Base-by-base conservation (phyloP, 495 filamentous ascomycete genomes). In the Talaromyces adpressus region DNA sequence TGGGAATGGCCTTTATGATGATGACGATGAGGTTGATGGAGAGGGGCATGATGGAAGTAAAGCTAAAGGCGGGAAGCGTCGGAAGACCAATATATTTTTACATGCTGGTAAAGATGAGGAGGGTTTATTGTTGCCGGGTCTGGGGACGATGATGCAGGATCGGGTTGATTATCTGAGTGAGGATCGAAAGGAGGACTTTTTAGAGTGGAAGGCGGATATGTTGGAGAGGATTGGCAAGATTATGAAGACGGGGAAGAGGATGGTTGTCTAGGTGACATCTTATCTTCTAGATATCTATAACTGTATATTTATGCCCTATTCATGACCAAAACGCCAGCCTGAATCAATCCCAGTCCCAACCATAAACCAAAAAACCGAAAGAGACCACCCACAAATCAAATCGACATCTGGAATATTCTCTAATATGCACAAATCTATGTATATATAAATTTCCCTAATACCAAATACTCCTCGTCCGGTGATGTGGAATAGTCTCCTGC, bases 381-480 rank as follows among this genome's bases (percentile, higher is more conserved):
- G 30, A 3, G 2, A 29, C 52, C 52, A 56, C 52, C 52, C 52
- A 12, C 8, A 9, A 1, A 29, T 12, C 36, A 58, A 22, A 36
- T 20, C 14, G 56, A 52, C 18, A 3, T 52, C n/a, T 41, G n/a
- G n/a, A n/a, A n/a, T n/a, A n/a, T n/a, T 36, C 36, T 56, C 52
- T 56, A 56, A 56, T 23, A 53, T 53, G 52, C 8, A 49, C n/a
- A 6, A 56, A 56, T 56, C 52, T 29, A 56, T 56, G 6, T 56
- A 56, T 23, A 53, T 23, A 1, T 53, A n/a, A 1, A 49, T 30
- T 0, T 30, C 20, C 45, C 79, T 69, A 98, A 77, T 98, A 98
- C 93, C 93, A 98, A 65, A 98, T 97, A 67, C 92, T 94, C 68
- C 93, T 84, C 27, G 92, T 96, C 65, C 93, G 82, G 74, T 98